phyloP scores from a whole-genome alignment of 1,139 yeast species.

The Eremothecium gossypii region DNA sequence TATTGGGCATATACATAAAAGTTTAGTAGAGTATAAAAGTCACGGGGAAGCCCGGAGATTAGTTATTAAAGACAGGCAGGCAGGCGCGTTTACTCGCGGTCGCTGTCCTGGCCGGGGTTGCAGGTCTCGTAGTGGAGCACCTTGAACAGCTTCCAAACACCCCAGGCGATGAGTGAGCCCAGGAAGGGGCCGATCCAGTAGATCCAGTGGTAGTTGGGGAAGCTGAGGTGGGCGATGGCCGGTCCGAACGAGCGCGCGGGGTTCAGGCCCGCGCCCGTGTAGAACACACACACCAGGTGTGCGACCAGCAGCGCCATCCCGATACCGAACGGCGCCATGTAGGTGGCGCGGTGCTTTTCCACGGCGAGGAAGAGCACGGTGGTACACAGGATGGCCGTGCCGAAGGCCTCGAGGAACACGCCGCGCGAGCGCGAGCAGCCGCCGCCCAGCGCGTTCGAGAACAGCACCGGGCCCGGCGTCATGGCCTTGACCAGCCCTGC shows the following conservation, averaged over 20 bases:
- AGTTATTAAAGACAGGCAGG: no score
- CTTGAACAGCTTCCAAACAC: slow-evolving; percentile 60
- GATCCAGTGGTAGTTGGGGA: slow-evolving; percentile 85
- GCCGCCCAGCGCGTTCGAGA: slow-evolving; percentile 65
- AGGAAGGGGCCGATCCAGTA: slow-evolving; percentile 83
- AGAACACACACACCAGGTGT: slow-evolving; percentile 72
- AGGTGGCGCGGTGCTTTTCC: slow-evolving; percentile 69
- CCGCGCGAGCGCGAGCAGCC: slow-evolving; percentile 70
- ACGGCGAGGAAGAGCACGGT: slow-evolving; percentile 80
- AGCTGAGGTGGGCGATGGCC: slow-evolving; percentile 55
- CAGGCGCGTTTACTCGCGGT: not conserved
- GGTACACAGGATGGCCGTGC: slow-evolving; percentile 61
- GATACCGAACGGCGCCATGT: slow-evolving; percentile 74
- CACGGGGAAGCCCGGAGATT: no score
- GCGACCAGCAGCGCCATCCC: slow-evolving; percentile 77
- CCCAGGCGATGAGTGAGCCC: slow-evolving; percentile 60
- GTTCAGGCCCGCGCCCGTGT: slow-evolving; percentile 87
- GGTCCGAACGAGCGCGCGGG: slow-evolving; percentile 91
- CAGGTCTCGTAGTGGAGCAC: slow-evolving; percentile 42
- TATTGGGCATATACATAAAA: no score
- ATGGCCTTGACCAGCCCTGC: slow-evolving; percentile 84
- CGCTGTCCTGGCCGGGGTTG: slow-evolving; percentile 9
- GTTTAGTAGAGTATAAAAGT: no score
- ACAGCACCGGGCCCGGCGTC: slow-evolving; percentile 74
- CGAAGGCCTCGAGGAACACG: slow-evolving; percentile 74